These are phyloP conservation scores for Vaccinium macrocarpon DNA, from an alignment of 148 eudicot species.

Conservation along the genomic window DNA sequence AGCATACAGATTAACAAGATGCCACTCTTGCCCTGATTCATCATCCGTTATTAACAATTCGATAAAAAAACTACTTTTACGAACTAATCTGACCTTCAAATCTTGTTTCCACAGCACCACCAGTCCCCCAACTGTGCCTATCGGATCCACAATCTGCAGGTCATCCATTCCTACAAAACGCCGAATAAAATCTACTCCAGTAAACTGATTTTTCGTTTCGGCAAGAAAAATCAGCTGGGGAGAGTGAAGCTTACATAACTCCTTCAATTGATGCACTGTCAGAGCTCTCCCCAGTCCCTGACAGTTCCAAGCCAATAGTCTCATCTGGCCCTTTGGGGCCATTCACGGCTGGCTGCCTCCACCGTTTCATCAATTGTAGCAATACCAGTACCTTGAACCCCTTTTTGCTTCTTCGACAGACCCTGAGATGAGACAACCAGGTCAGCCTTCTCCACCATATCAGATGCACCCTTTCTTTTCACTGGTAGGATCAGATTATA, in stretches of 20 bases:
- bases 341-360: not conserved
- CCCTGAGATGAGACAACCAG: no score
- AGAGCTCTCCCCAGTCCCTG: not conserved
- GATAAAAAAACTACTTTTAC: no score
- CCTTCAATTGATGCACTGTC: not conserved
- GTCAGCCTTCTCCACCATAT: no score
- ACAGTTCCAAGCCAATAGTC: not conserved
- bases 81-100: not conserved
- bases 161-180: not conserved
- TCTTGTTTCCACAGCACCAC: not conserved
- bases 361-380: not conserved
- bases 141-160: not conserved
- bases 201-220: no score
- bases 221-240: not conserved
- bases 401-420: no score
- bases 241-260: not conserved
- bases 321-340: not conserved
- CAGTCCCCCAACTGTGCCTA: not conserved
- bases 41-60: not conserved
- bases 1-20: not conserved
- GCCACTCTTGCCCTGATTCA: not conserved
- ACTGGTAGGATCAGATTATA: no score
- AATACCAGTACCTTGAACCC: no score
- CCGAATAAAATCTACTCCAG: not conserved
- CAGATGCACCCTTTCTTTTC: no score